Conservation (phyloP, 1,284 basidiomycete species). For the Rhodotorula sp. region DNA sequence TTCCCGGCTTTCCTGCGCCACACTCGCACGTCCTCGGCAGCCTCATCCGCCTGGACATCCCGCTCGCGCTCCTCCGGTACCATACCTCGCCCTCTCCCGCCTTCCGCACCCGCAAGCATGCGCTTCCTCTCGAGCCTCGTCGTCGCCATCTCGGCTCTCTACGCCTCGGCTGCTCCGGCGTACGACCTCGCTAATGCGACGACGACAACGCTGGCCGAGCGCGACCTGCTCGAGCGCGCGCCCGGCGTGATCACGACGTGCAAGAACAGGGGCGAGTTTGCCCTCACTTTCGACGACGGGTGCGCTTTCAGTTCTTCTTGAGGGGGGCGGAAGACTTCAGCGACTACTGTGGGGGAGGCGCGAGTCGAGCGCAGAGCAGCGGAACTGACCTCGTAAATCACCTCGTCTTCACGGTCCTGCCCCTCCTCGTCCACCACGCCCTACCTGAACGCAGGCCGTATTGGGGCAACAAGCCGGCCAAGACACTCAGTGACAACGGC, state of each 20-base stretch:
- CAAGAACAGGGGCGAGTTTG: conserved; percentile 30
- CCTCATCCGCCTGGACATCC: too few species aligned
- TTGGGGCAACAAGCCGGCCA: conserved; percentile 41
- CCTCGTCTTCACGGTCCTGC: too few species aligned
- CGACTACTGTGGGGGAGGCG: not conserved
- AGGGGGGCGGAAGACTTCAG: not conserved
- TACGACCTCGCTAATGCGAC: not conserved
- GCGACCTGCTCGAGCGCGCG: not conserved
- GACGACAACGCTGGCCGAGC: not conserved
- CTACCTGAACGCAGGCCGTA: not conserved
- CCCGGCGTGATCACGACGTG: conserved; percentile 8
- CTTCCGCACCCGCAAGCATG: too few species aligned
- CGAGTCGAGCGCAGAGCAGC: too few species aligned
- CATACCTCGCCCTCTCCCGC: too few species aligned
- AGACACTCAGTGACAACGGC: conserved; percentile 23
- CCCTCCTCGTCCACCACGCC: too few species aligned
- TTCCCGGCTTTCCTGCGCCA: too few species aligned
- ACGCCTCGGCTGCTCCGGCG: not conserved
- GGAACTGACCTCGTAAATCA: too few species aligned
- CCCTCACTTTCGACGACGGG: conserved; percentile 45
- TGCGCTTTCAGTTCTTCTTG: conserved; percentile 4
- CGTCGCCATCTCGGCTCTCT: too few species aligned
- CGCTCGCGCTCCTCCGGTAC: too few species aligned
- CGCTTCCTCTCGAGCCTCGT: too few species aligned
- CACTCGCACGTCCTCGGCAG: too few species aligned